Base-by-base conservation (phyloP, 2,329 filamentous ascomycete species). In the Knoxdaviesia proteae region DNA sequence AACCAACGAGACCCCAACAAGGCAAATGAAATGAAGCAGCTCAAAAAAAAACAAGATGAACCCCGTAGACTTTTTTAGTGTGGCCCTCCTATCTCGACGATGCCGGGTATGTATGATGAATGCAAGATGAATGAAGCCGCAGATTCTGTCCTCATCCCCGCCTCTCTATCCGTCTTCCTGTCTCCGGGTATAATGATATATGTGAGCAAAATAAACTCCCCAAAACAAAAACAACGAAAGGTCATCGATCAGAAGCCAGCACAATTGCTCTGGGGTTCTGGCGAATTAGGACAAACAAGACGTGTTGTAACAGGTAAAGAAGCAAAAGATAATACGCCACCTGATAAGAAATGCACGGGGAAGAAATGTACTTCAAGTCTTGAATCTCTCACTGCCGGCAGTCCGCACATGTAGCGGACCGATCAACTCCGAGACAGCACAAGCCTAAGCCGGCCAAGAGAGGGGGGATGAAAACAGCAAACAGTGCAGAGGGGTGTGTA, bases 231-330 rank as follows among this genome's bases (percentile, higher is more conserved):
- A 36, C 44, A 31, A 49, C 42, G 20, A 20, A 20, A 20, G 20
- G 20, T 20, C 20, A 20, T 20, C 20, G 20, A 20, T 20, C 20
- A 20, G 20, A 20, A 20, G 2, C 20, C 20, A 20, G 2, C 20
- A 20, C 2, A 3, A 20, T 20, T 20, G 20, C 20, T 20, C 20
- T 20, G 20, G 2, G 20, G 20, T 3, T 20, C 20, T 20, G 20
- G 20, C 20, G 20, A 20, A 20, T 20, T 20, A 20, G 20, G 20
- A 3, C 20, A 20, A 44, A 36, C 10, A 47, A 49, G 47, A 45
- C 43, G 46, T 47, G 40, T 48, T 47, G 34, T 44, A 49, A 50
- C 48, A 49, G 48, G 50, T 39, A 45, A 45, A 46, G 51, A 48
- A 43, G 42, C 42, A 46, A 50, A 51, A 53, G 47, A 20, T 20